phyloP scores from a whole-genome alignment of 2,329 filamentous ascomycete species.

The Cytospora mali region DNA sequence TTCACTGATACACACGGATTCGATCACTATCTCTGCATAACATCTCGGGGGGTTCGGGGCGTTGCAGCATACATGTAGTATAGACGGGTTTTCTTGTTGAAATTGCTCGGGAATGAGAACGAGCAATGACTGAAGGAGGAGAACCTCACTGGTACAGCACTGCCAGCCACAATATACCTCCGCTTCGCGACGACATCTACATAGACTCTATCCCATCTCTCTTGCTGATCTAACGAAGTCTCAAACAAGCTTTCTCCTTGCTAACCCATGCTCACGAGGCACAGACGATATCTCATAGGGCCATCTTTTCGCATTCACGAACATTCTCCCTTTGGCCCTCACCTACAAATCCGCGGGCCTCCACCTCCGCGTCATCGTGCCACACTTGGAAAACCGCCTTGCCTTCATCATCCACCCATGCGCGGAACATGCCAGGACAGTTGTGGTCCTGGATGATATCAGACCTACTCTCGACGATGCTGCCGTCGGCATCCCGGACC shows the following conservation, averaged over 20 bases:
- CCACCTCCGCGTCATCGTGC: constrained; percentile 34
- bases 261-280: constrained; percentile 10
- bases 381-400: constrained; percentile 61
- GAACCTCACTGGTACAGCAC: constrained; percentile 13
- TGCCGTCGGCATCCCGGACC: constrained; percentile 46
- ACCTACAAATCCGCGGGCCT: constrained; percentile 6
- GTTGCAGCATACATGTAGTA: constrained; percentile 26
- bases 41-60: constrained; percentile 20
- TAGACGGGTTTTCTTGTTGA: constrained; percentile 22
- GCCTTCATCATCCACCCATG: constrained; percentile 69
- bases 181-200: constrained; percentile 9
- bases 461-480: constrained; percentile 44
- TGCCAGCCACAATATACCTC: constrained; percentile 26
- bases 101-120: constrained; percentile 1
- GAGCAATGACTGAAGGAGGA: constrained; percentile 2
- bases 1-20: constrained; percentile 14
- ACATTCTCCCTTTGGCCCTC: constrained; percentile 14
- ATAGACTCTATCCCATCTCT: background rate
- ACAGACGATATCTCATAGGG: background rate
- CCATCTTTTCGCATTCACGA: constrained; percentile 1
- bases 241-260: background rate
- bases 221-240: background rate
- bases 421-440: constrained; percentile 85
- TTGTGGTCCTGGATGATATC: constrained; percentile 78
- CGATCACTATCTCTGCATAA: constrained; percentile 25